A percentile compares a stretch with the other conserved stretches of the same genome.
Evolutionary conservation across 768 basidiomycete species (phyloP).

Genomic region (Rhodotorula diobovata): DNA sequence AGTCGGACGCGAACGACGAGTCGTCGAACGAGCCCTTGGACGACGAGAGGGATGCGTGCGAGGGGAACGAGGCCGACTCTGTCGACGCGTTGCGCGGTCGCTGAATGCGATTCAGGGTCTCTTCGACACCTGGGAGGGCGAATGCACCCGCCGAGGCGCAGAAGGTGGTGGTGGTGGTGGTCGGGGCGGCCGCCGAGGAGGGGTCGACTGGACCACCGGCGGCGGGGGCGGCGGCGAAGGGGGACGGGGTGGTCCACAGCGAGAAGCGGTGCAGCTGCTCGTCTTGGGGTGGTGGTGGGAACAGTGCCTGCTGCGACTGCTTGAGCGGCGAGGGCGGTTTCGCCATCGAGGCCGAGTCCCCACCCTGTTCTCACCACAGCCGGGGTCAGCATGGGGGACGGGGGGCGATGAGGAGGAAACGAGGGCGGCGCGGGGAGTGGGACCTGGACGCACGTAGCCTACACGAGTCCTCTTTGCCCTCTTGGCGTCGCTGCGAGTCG

Average conservation of each 20-base stretch:
- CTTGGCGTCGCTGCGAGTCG: neutral
- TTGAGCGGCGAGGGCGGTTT: constrained; percentile 13
- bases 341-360: neutral
- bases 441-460: neutral
- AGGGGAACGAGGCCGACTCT: neutral
- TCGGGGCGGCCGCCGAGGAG: neutral
- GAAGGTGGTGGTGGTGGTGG: neutral
- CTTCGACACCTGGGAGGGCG: constrained; percentile 6
- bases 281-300: neutral
- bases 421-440: neutral
- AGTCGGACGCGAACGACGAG: constrained; percentile 7
- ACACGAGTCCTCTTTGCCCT: neutral
- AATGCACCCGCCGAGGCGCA: constrained; percentile 6
- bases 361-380: neutral
- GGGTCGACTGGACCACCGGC: too few species aligned
- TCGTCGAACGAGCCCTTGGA: constrained; percentile 16
- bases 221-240: neutral
- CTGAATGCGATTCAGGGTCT: too few species aligned
- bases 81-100: constrained; percentile 7
- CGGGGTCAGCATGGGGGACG: too few species aligned
- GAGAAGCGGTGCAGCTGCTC: too few species aligned
- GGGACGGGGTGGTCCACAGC: neutral
- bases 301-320: neutral
- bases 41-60: constrained; percentile 9
- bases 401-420: too few species aligned